Evolutionary conservation across 2,329 filamentous ascomycete genomes (phyloP).

Genomic region (Venturia aucupariae): DNA sequence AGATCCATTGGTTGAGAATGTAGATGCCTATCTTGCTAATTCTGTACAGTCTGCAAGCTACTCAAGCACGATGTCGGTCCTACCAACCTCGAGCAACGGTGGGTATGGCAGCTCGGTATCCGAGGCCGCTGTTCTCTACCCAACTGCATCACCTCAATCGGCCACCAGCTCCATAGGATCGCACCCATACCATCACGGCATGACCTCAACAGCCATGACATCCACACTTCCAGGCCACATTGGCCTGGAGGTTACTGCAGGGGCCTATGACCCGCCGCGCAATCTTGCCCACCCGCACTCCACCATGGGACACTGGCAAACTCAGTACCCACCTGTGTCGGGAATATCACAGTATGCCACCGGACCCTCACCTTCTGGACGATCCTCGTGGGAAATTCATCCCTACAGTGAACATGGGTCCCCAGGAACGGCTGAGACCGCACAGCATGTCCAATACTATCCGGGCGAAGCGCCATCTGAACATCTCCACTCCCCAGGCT

Average conservation of each 20-base stretch:
- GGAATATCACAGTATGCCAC: slow-evolving; percentile 9
- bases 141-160: slow-evolving; percentile 40
- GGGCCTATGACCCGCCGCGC: slow-evolving; percentile 3
- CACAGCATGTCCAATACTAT: slow-evolving; percentile 12
- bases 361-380: slow-evolving; percentile 8
- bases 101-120: slow-evolving; percentile 28
- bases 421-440: slow-evolving; percentile 3
- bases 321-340: slow-evolving; percentile 9
- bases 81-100: slow-evolving; percentile 8
- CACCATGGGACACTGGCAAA: slow-evolving; percentile 12
- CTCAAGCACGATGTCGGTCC: slow-evolving; percentile 18
- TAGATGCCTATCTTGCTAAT: not conserved
- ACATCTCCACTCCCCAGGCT: slow-evolving; percentile 2
- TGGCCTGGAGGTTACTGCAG: slow-evolving; percentile 10
- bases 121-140: slow-evolving; percentile 38
- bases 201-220: slow-evolving; percentile 37
- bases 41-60: slow-evolving; percentile 14
- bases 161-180: slow-evolving; percentile 36
- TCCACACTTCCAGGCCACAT: slow-evolving; percentile 25
- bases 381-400: slow-evolving; percentile 14
- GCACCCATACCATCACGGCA: slow-evolving; percentile 33
- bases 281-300: not conserved
- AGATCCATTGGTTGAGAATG: slow-evolving; percentile 22
- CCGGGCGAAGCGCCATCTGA: slow-evolving; percentile 2
- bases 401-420: slow-evolving; percentile 6